Conservation (phyloP, 2,329 filamentous ascomycete species). For the Verticillium isaacii region DNA sequence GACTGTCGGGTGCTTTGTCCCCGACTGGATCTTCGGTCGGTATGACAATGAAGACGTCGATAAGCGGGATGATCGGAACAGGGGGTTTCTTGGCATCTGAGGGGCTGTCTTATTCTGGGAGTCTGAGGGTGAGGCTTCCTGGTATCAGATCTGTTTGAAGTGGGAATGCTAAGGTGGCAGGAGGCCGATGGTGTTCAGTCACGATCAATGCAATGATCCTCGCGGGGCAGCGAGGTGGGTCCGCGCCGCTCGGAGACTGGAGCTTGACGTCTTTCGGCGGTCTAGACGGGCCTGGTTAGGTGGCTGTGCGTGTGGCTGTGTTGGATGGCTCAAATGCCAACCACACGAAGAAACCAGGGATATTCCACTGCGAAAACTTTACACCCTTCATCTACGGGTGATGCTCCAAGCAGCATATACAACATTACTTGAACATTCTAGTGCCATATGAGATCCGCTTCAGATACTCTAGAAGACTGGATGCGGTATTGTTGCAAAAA, state of each 20-base stretch:
- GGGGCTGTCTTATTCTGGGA: neutral
- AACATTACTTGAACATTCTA: no score
- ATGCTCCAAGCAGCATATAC: no score
- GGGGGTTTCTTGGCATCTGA: neutral
- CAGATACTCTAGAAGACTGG: no score
- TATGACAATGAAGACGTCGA: neutral
- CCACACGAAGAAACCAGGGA: no score
- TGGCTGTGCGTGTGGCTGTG: no score
- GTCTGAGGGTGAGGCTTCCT: neutral
- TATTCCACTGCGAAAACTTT: no score
- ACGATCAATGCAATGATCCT: neutral
- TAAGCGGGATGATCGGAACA: neutral
- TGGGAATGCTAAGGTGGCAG: neutral
- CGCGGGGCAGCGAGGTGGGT: neutral
- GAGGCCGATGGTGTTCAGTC: neutral
- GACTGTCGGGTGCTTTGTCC: neutral
- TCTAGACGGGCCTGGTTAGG: no score
- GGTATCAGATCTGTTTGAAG: conserved; percentile 1
- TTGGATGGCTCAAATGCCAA: no score
- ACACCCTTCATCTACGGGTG: no score
- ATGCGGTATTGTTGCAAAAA: no score
- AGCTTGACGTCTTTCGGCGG: neutral
- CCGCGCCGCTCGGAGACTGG: neutral
- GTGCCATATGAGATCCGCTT: no score
- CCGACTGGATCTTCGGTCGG: neutral